phyloP scores from a whole-genome alignment of 352 stramenopile species.

The Phytophthora sp. region DNA sequence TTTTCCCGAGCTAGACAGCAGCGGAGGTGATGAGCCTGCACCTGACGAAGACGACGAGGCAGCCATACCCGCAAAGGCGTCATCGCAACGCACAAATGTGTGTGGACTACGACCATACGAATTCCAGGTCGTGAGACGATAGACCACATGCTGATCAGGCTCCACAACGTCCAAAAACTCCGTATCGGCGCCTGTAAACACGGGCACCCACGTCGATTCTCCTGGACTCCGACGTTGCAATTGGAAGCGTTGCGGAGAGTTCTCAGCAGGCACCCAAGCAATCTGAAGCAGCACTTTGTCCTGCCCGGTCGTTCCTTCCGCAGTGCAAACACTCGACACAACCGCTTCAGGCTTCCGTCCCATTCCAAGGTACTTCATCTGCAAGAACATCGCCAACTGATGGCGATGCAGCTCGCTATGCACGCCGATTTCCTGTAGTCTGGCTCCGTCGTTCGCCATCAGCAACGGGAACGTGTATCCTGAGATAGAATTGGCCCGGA shows the following conservation, averaged over 20 bases:
- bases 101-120: slow-evolving; percentile 77
- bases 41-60: slow-evolving; percentile 11
- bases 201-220: slow-evolving; percentile 56
- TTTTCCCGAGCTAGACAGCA: slow-evolving; percentile 24
- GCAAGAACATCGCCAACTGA: slow-evolving; percentile 83
- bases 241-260: slow-evolving; percentile 66
- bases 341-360: slow-evolving; percentile 60
- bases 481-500: slow-evolving; percentile 81
- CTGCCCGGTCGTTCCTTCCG: slow-evolving; percentile 25
- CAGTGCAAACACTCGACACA: slow-evolving; percentile 46
- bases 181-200: slow-evolving; percentile 68
- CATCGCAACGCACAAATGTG: slow-evolving; percentile 62
- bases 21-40: slow-evolving; percentile 1
- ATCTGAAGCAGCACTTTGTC: slow-evolving; percentile 58
- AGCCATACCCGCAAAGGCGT: slow-evolving; percentile 12
- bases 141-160: slow-evolving; percentile 61
- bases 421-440: slow-evolving; percentile 76
- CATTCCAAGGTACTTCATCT: slow-evolving; percentile 85
- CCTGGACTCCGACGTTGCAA: slow-evolving; percentile 71
- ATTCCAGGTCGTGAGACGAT: slow-evolving; percentile 84
- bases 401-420: slow-evolving; percentile 75
- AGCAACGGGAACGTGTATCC: slow-evolving; percentile 88
- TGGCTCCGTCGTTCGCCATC: slow-evolving; percentile 82
- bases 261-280: slow-evolving; percentile 57
- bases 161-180: slow-evolving; percentile 78